Conservation (phyloP, 306 rosid genomes). For the Myrica gale region DNA sequence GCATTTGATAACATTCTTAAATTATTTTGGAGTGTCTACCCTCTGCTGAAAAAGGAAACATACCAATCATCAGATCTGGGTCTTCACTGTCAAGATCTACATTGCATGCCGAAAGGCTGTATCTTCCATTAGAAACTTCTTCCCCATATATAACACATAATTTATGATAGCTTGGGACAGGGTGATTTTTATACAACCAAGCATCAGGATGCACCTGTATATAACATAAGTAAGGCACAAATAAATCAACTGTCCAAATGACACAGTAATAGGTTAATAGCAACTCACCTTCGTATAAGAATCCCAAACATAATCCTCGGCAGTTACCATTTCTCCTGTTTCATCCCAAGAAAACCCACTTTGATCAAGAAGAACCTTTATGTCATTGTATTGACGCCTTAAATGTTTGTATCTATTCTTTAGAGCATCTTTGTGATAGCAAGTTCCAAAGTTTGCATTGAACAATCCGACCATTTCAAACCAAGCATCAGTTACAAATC, state of each 20-base stretch:
- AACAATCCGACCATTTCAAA: constrained; percentile 24
- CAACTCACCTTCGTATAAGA: constrained; percentile 9
- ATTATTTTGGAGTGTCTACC: not conserved
- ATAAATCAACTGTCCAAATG: not conserved
- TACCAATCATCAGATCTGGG: constrained; percentile 30
- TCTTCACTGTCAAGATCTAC: constrained; percentile 30
- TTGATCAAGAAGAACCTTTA: constrained; percentile 17
- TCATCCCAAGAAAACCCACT: constrained; percentile 21
- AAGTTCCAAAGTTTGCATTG: constrained; percentile 23
- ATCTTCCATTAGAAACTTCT: constrained; percentile 22
- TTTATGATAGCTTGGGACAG: constrained; percentile 17
- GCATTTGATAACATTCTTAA: not conserved
- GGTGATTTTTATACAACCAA: constrained; percentile 12
- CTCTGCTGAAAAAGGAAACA: constrained; percentile 14
- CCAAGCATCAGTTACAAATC: constrained; percentile 20
- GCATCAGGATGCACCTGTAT: constrained; percentile 26
- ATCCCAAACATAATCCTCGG: constrained; percentile 16
- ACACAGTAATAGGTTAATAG: not conserved
- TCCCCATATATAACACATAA: constrained; percentile 15
- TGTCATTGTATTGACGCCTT: constrained; percentile 17
- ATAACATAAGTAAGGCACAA: constrained; percentile 3
- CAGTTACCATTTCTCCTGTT: constrained; percentile 23
- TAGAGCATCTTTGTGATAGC: constrained; percentile 16
- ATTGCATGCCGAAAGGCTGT: constrained; percentile 15
- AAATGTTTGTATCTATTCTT: constrained; percentile 22